Conservation (phyloP, 208 protist genomes). For the Acanthamoeba castellanii region DNA sequence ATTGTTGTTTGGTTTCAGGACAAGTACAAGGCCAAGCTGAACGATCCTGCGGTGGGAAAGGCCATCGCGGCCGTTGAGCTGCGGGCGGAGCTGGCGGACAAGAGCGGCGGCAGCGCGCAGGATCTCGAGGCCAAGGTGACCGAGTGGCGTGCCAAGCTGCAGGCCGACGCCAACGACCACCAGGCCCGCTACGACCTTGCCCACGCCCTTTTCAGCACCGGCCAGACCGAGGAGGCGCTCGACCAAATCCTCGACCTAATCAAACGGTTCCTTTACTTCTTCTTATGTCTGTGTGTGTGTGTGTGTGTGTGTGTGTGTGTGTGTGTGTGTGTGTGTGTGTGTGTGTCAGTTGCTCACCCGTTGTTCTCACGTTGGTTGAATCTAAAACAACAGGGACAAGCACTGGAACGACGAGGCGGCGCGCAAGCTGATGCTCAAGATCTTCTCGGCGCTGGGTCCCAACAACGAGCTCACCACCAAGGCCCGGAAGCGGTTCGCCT, state of each 20-base stretch:
- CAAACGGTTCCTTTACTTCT: constrained; percentile 8
- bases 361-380: neutral
- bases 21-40: constrained; percentile 50
- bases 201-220: constrained; percentile 14
- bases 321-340: neutral
- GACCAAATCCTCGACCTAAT: constrained; percentile 52
- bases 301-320: neutral
- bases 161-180: neutral
- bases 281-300: neutral
- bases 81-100: constrained; percentile 44
- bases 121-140: neutral
- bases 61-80: constrained; percentile 60
- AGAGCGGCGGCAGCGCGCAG: neutral
- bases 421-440: constrained; percentile 67
- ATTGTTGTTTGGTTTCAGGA: neutral
- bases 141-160: neutral
- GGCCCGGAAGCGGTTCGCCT: constrained; percentile 50
- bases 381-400: constrained; percentile 18
- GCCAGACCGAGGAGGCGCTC: constrained; percentile 57
- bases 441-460: constrained; percentile 63
- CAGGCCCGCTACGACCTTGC: constrained; percentile 69
- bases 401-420: constrained; percentile 74
- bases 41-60: constrained; percentile 40
- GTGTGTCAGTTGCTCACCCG: neutral
- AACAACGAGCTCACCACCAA: constrained; percentile 66